Percentiles rank a stretch among this genome's conserved stretches.
Evolutionary conservation across 352 stramenopile genomes (phyloP).

Genomic region (Phytophthora boehmeriae): DNA sequence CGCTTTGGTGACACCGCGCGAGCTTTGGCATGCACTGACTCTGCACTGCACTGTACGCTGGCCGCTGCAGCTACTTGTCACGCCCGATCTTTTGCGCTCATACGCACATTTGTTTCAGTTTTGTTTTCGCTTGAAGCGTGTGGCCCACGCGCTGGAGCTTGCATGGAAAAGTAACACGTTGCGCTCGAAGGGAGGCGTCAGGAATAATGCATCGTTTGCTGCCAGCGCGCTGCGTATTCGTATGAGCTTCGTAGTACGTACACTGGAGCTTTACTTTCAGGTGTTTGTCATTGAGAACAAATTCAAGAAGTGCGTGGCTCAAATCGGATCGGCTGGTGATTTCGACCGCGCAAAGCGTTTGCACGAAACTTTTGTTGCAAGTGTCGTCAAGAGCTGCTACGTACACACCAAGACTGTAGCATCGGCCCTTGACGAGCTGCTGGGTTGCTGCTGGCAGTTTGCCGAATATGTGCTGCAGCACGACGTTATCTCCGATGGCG

Average conservation of each 20-base stretch:
- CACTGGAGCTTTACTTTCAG: conserved; percentile 77
- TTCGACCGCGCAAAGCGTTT: conserved; percentile 76
- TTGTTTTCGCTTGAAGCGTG: conserved; percentile 78
- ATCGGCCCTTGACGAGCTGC: conserved; percentile 61
- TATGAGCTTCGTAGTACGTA: conserved; percentile 82
- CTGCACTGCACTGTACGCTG: conserved; percentile 61
- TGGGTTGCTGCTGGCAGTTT: conserved; percentile 74
- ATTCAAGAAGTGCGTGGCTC: conserved; percentile 58
- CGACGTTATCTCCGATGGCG: conserved; percentile 11
- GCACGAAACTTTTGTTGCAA: conserved; percentile 74
- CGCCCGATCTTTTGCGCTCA: conserved; percentile 51
- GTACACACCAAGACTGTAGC: conserved; percentile 69
- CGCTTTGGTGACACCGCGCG: conserved; percentile 42
- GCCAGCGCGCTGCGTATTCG: conserved; percentile 54
- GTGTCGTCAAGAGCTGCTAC: conserved; percentile 71
- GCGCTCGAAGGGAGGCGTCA: conserved; percentile 30
- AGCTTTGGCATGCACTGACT: conserved; percentile 64
- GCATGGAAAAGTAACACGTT: conserved; percentile 63
- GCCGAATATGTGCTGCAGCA: conserved; percentile 66
- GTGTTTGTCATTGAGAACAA: conserved; percentile 77
- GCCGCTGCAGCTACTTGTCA: conserved; percentile 74
- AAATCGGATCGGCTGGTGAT: conserved; percentile 56
- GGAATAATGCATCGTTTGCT: conserved; percentile 19
- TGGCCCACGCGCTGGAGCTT: conserved; percentile 65
- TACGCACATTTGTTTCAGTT: conserved; percentile 85